Evolutionary conservation across 257 asterid species (phyloP), one percentile per base, ranked within the genome.

Genomic region (Agastache rugosa): DNA sequence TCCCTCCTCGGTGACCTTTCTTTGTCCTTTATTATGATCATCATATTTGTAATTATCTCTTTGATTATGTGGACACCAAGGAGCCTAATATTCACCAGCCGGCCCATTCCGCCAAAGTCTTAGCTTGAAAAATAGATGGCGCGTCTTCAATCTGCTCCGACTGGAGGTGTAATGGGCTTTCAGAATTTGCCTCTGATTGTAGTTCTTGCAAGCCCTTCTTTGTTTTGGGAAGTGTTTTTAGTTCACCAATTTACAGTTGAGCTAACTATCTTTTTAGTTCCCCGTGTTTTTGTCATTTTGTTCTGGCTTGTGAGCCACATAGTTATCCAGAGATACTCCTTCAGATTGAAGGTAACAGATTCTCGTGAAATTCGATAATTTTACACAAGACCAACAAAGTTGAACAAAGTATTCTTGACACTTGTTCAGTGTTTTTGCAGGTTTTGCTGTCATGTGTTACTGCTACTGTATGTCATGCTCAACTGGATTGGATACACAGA

Each of bases 401-500:
- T 39, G 42, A 58, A 23, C 68, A 11, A 42, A 35, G 7, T 62
- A 58, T 59, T 71, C 34, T 42, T 44, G 59, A 55, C 56, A 39
- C 29, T 39, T 56, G 64, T 14, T 70, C 17, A 42, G 42, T 10
- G n/a, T 37, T 12, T 29, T 42, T 71, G 68, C 76, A 71, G 76
- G 68, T 71, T 58, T 25, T 58, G 58, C 35, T 58, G 76, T 41
- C 55, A 41, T 31, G 56, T 16, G 44, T 4, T 7, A 14, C 23
- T 54, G 37, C 55, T 20, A 22, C 16, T 70, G 54, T 56, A 69
- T 69, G 53, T 9, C 66, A 51, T 53, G 66, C 55, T 71, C 19
- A 31, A 5, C 58, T 55, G 66, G 75, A 11, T 22, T 35, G 65
- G 66, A 39, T 22, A 51, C 27, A 15, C 29, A n/a, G 39, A 39